Evolutionary conservation across 495 filamentous ascomycete species (phyloP), one percentile per base, ranked within the genome.

Genomic region (Penicillium turbatum): DNA sequence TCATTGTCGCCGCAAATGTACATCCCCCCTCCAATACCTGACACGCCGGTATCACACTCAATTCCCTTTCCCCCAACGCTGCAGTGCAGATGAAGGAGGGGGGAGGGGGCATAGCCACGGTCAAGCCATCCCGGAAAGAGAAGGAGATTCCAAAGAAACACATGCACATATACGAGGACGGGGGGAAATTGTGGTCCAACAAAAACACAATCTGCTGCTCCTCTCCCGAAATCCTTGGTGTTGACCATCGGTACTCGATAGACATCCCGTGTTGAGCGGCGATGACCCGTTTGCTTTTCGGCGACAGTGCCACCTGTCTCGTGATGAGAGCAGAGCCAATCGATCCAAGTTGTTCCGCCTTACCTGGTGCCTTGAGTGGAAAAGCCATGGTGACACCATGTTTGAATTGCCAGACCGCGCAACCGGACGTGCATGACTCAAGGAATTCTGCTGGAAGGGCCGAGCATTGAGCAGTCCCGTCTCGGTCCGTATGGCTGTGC

Each of bases 401-500:
- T 48, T 51, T 44, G 40, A 53, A 53, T 53, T 36, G 53, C 55
- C 52, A 39, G 31, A 56, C 52, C 53, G 47, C 57, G 15, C 57
- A 66, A 58, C 57, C 51, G 46, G 60, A 49, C 55, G 54, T 60
- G 56, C 63, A 63, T 59, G 53, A 30, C 53, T 45, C 24, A 51
- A 58, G 41, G 47, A 55, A 48, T 58, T 51, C 24, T 55, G 49
- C 32, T 61, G 37, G 53, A 56, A 48, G 40, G 17, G 36, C 45
- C 45, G 51, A 53, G 41, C 50, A 48, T 50, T 15, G 26, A 51
- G 50, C 52, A 61, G 52, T 66, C 48, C 55, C 55, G 58, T 64
- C 58, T 53, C 58, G 46, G 60, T 62, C 61, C 56, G 55, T 57
- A 57, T 59, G 63, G 61, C 41, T 46, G 57, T 62, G 55, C 50